Conservation (phyloP, 1,284 basidiomycete species). For the Exobasidium rhododendri region DNA sequence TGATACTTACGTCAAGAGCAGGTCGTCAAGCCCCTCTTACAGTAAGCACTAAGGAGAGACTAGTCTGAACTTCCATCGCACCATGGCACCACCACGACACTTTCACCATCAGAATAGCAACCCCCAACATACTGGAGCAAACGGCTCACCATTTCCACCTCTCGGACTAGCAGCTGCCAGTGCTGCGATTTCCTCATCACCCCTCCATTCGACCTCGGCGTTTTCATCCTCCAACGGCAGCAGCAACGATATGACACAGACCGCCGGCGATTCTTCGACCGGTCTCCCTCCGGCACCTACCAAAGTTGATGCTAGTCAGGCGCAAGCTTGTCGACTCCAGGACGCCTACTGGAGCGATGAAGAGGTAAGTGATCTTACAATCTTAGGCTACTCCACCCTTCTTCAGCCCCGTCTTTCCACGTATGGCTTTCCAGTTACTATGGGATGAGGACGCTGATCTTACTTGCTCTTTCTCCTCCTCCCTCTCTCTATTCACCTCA, state of each 20-base stretch:
- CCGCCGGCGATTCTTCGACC: conserved; percentile 15
- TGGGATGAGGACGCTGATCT: not conserved
- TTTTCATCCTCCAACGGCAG: conserved; percentile 2
- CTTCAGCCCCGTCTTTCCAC: no score
- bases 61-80: no score
- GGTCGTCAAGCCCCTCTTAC: no score
- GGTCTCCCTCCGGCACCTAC: conserved; percentile 43
- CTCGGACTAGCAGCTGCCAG: conserved; percentile 36
- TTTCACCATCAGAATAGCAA: conserved; percentile 2
- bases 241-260: conserved; percentile 21
- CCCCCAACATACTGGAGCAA: not conserved
- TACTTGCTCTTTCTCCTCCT: not conserved
- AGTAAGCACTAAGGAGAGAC: not conserved
- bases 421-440: no score
- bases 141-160: conserved; percentile 29
- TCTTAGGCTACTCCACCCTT: no score
- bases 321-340: conserved; percentile 67
- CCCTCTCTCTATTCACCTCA: conserved; percentile 15
- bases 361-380: conserved; percentile 59
- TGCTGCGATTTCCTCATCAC: conserved; percentile 18
- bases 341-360: conserved; percentile 99
- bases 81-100: conserved; percentile 9
- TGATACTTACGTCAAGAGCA: no score
- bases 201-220: conserved; percentile 7
- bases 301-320: conserved; percentile 45